A percentile compares a stretch with the other conserved stretches of the same genome.
Evolutionary conservation across 2,329 filamentous ascomycete genomes (phyloP).

Genomic region (Beauveria varroae): DNA sequence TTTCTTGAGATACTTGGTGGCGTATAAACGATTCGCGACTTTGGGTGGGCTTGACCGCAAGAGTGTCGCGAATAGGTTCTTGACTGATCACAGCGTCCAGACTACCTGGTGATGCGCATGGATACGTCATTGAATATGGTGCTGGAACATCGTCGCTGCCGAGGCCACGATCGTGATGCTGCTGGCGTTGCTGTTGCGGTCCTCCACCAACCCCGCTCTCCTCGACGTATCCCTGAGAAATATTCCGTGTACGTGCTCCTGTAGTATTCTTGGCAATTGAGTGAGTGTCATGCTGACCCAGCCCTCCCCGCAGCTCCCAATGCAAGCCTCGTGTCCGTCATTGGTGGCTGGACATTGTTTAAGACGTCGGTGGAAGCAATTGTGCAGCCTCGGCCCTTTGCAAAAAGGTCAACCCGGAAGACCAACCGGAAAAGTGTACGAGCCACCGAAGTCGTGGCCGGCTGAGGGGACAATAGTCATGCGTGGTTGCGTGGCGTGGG

Average conservation of each 20-base stretch:
- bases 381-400: conserved; percentile 20
- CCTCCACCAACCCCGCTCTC: conserved; percentile 23
- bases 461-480: conserved; percentile 9
- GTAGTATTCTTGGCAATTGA: not conserved
- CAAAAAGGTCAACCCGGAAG: conserved; percentile 17
- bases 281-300: not conserved
- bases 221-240: conserved; percentile 21
- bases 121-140: conserved; percentile 43
- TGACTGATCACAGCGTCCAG: conserved; percentile 24
- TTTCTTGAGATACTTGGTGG: conserved; percentile 22
- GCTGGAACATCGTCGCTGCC: conserved; percentile 35
- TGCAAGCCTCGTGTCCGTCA: conserved; percentile 22
- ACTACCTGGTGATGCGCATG: conserved; percentile 37
- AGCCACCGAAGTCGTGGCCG: conserved; percentile 18
- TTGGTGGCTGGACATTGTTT: conserved; percentile 25
- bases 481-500: too few species aligned
- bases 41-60: conserved; percentile 22
- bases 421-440: conserved; percentile 19
- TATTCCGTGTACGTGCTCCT: conserved; percentile 16
- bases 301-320: conserved; percentile 17
- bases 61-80: conserved; percentile 21
- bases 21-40: conserved; percentile 25
- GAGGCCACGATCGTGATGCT: conserved; percentile 31
- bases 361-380: conserved; percentile 22
- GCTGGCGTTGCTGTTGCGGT: conserved; percentile 35